phyloP scores from a whole-genome alignment of 129 eudicot genomes.

The Oenanthe sinensis region DNA sequence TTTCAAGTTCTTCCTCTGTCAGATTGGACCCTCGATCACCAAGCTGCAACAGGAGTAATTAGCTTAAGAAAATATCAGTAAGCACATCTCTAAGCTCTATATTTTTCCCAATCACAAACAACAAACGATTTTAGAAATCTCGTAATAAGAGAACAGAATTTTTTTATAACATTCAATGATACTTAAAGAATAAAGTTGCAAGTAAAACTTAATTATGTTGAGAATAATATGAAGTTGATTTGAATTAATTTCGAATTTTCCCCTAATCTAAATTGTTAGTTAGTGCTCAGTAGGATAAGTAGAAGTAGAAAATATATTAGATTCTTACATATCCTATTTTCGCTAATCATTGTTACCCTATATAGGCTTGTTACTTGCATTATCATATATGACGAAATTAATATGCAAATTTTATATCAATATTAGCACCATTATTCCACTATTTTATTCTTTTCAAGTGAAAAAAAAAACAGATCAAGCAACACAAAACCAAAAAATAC shows the following conservation, averaged over 20 bases:
- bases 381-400: too few species aligned
- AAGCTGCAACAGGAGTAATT: constrained; percentile 43
- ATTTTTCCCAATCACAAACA: not conserved
- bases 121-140: not conserved
- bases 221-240: not conserved
- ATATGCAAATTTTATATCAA: not conserved
- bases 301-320: not conserved
- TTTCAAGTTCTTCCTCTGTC: constrained; percentile 94
- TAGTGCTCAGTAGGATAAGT: not conserved
- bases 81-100: not conserved
- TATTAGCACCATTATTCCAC: not conserved
- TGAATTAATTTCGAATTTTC: not conserved
- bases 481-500: not conserved
- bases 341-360: not conserved
- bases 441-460: too few species aligned
- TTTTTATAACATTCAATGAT: not conserved
- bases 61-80: not conserved
- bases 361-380: too few species aligned
- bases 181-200: not conserved
- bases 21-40: constrained; percentile 78
- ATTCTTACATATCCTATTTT: not conserved
- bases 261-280: not conserved
- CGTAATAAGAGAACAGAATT: not conserved
- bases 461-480: not conserved
- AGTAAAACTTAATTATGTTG: not conserved